Percentiles rank a stretch among this genome's conserved stretches.
Conservation (phyloP, 768 basidiomycete genomes). For the Mycena epipterygia region DNA sequence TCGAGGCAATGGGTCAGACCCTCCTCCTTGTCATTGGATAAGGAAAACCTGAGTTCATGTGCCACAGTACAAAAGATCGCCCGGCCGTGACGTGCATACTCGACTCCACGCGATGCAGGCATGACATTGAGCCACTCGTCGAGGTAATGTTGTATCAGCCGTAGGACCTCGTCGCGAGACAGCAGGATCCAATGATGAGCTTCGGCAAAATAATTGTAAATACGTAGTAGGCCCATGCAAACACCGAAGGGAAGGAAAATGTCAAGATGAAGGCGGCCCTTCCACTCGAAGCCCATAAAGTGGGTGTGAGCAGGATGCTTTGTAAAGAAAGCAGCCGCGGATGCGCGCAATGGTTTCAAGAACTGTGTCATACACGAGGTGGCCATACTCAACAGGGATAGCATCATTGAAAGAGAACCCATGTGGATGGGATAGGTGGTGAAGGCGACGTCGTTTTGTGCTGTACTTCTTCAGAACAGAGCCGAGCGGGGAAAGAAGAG, state of each 20-base stretch:
- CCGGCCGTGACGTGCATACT: not conserved
- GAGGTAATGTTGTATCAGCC: conserved; percentile 34
- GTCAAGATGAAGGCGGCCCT: conserved; percentile 32
- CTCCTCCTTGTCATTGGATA: conserved; percentile 31
- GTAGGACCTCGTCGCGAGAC: conserved; percentile 7
- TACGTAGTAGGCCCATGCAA: conserved; percentile 41
- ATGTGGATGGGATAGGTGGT: conserved; percentile 33
- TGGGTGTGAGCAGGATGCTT: conserved; percentile 14
- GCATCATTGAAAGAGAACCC: conserved; percentile 33
- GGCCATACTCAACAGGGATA: conserved; percentile 22
- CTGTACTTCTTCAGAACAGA: conserved; percentile 31
- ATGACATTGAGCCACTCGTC: conserved; percentile 38
- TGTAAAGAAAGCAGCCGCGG: conserved; percentile 27
- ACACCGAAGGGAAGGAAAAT: conserved; percentile 40
- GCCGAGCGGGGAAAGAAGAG: conserved; percentile 31
- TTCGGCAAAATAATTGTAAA: conserved; percentile 45
- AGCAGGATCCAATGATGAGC: conserved; percentile 43
- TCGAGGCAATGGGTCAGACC: conserved; percentile 33
- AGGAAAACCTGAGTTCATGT: conserved; percentile 32
- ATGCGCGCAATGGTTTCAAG: conserved; percentile 8
- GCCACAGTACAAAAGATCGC: conserved; percentile 19
- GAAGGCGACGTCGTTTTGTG: conserved; percentile 26
- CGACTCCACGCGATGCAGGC: not conserved
- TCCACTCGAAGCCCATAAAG: conserved; percentile 38
- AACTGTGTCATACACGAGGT: conserved; percentile 29